These are phyloP conservation scores for Neofusicoccum cordaticola DNA, from an alignment of 2,329 filamentous ascomycete species.

Conservation along the genomic window DNA sequence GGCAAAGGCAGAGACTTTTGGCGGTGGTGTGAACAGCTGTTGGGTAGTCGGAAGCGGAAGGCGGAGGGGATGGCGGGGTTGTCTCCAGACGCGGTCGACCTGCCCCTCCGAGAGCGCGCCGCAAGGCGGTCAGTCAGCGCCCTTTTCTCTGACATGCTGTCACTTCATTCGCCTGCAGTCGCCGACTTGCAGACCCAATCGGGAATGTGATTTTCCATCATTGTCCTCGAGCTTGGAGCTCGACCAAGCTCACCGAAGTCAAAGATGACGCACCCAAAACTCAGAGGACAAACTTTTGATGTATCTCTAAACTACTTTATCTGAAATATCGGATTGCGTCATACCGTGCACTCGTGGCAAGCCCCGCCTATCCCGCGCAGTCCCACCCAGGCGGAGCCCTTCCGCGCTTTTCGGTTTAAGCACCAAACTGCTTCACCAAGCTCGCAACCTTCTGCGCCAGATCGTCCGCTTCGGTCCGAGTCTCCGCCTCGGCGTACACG, in stretches of 20 bases:
- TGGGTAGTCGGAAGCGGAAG: not conserved
- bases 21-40: not conserved
- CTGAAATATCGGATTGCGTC: not conserved
- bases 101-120: conserved; percentile 11
- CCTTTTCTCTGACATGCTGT: not conserved
- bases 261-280: too few relatives aligned
- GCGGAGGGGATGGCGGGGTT: conserved; percentile 5
- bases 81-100: conserved; percentile 13
- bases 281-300: not conserved
- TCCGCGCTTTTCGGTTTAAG: not conserved
- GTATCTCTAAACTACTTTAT: not conserved
- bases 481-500: conserved; percentile 93
- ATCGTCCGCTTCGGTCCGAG: conserved; percentile 84
- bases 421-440: conserved; percentile 56
- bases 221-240: not conserved
- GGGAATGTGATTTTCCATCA: not conserved
- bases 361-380: not conserved
- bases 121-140: not conserved
- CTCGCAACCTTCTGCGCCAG: conserved; percentile 78
- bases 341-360: not conserved
- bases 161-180: not conserved
- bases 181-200: not conserved
- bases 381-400: not conserved
- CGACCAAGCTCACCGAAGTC: too few relatives aligned
- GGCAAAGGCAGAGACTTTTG: not conserved